Evolutionary conservation across 208 protist species (phyloP), one percentile per base, ranked within the genome.

Genomic region (Wallacemonas sp.): DNA sequence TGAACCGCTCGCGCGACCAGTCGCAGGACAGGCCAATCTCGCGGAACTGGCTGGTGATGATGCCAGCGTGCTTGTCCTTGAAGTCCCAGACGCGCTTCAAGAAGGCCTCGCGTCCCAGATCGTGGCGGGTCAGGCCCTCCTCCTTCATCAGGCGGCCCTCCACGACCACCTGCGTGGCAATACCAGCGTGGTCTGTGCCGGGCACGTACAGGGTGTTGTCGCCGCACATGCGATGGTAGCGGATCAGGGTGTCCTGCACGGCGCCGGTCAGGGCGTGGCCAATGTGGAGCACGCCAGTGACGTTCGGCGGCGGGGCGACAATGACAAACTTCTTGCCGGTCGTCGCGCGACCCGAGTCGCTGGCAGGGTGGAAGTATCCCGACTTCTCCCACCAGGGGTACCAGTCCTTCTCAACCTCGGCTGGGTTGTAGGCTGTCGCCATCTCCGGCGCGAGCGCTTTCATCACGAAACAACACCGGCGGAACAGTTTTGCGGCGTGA

Each of bases 181-280:
- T 99, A 72, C 98, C 99, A 29, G 99, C 99, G 86, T 99, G 99
- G 81, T 99, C 99, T 26, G 93, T 98, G 57, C 99, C 99, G 36
- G 99, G 99, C 46, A 99, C 69, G 89, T 98, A 99, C 14, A 99
- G 89, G 2, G 93, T 95, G 74, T 97, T 87, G 54, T 99, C 84
- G 57, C 99, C 99, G 29, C 79, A 83, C 98, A 99, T 99, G 46
- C 98, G 85, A 54, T 98, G 90, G 78, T 93, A 99, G 70, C 98
- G 91, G 26, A 89, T 89, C 29, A 99, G 74, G n/a, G 91, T 84
- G 81, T 99, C 98, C 84, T 99, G 94, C 67, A 98, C 89, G 16
- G 94, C 81, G 18, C 86, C 91, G 7, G 97, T 99, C 16, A 99
- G 84, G 12, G 99, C 98, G 80, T 99, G 99, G 25, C 99, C 99